Evolutionary conservation across 768 basidiomycete genomes (phyloP), one percentile per base, ranked within the genome.

Genomic region (Boletus reticuloceps): DNA sequence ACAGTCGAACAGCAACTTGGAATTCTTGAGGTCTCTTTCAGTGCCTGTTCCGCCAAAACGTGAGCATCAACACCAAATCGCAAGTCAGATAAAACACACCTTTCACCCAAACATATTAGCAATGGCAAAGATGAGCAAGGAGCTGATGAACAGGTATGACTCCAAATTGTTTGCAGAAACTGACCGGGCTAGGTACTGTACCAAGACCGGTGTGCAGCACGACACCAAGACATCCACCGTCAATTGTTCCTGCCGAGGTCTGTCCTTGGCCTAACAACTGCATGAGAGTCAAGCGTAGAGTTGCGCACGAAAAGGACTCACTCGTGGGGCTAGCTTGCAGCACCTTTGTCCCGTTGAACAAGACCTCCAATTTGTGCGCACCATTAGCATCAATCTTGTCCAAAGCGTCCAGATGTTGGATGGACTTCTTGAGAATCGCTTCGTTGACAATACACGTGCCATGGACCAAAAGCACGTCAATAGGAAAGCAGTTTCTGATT

Each of bases 101-200:
- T 77, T 94, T 93, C 31, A 88, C 82, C 97, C 97, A 98, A 25
- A 98, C 97, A 75, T 99, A 98, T 82, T 94, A 96, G 65, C 89
- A 91, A 98, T 89, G 40, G 97, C 97, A 67, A 99, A 98, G 58
- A 98, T 91, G 51, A 98, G 84, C 16, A 98, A 77, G 81, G 98
- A 98, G 4, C 94, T 96, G 57, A 99, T 98, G 76, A 98, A 99
- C 54, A 98, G 74, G 84, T 98, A 98, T 0, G 88, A 88, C 69
- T 99, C 97, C 56, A 89, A 47, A 71, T 96, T 98, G 74, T 98
- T 98, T 25, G 97, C 97, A 10, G 94, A 92, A 20, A 99, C 87
- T 0, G 97, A 98, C 43, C 96, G 80, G 32, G 98, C 95, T 34
- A 99, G 85, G 97, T 1, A 94, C 86, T 11, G 97, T 99, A 10